Evolutionary conservation across 1,284 basidiomycete species (phyloP), one percentile per base, ranked within the genome.

Genomic region (Heterobasidion annosum): DNA sequence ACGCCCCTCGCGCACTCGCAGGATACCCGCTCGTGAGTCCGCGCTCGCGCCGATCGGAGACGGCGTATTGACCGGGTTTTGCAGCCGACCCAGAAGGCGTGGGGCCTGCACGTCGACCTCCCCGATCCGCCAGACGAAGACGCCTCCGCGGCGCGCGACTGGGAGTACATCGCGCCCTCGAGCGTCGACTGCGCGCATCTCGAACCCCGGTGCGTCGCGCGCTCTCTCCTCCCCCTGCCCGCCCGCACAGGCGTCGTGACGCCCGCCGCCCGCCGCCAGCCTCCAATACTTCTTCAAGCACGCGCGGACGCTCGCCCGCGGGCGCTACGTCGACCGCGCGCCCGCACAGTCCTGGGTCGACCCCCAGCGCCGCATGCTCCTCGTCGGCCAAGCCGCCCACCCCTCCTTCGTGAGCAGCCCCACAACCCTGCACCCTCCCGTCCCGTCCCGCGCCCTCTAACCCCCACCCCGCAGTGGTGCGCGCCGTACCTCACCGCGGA

Each of bases 371-470:
- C n/a, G 35, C 37, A 50, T 75, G 47, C 65, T 66, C 32, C 67
- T 76, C 15, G 64, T 75, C 15, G 74, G 74, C 16, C 73, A 76
- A 50, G 58, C 73, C 0, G 75, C 73, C 58, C 82, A 84, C 60
- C 81, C 84, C 0, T 85, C 85, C 81, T 71, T 84, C 8, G 79
- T 82, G 57, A 55, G 79, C 67, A 6, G n/a, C 34, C 32, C 25
- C 25, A 47, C 18, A 42, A 8, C 34, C 37, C 52, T 12, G 50
- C n/a, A 25, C 48, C 32, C 2, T 33, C 42, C 40, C n/a, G 12
- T 9, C 77, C 82, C 13, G 81, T 82, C 3, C 83, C 85, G 73
- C 37, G 82, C 83, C 0, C 10, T 5, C 10, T 15, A 8, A 45
- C 43, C 35, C 50, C 32, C 25, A 15, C 25, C 0, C 25, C 25